These are phyloP conservation scores for Flaveria bidentis DNA, from an alignment of 129 eudicot genomes.

Conservation along the genomic window DNA sequence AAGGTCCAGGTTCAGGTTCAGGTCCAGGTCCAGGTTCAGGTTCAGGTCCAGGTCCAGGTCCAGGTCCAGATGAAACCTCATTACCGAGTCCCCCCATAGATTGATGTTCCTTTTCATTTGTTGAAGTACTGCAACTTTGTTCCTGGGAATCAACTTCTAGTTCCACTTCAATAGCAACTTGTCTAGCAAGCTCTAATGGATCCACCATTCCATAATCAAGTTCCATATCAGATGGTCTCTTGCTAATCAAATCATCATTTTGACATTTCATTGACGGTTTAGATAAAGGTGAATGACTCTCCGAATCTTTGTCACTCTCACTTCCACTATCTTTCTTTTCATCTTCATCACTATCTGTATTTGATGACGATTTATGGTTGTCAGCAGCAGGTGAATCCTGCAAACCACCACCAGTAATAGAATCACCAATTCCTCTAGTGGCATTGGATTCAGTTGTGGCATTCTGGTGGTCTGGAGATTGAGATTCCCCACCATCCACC, in stretches of 20 bases:
- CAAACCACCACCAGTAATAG: conserved; percentile 20
- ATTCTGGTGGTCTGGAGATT: conserved; percentile 24
- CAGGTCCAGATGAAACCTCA: conserved; percentile 32
- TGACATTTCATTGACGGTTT: conserved; percentile 19
- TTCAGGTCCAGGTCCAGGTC: conserved; percentile 17
- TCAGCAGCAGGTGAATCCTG: conserved; percentile 27
- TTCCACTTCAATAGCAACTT: conserved; percentile 81
- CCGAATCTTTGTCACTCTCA: conserved; percentile 38
- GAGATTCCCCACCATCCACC: conserved; percentile 35
- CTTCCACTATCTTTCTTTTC: conserved; percentile 27
- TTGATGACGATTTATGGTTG: conserved; percentile 35
- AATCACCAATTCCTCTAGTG: conserved; percentile 20
- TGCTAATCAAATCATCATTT: conserved; percentile 37
- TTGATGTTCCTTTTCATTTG: conserved; percentile 32
- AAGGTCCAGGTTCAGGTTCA: conserved; percentile 16
- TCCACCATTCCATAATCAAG: conserved; percentile 68
- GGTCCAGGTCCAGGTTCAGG: conserved; percentile 21
- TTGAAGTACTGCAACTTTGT: conserved; percentile 65
- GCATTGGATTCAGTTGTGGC: conserved; percentile 11
- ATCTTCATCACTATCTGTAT: conserved; percentile 40
- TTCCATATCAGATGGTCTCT: conserved; percentile 55
- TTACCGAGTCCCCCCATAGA: conserved; percentile 30
- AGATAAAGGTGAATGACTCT: conserved; percentile 33
- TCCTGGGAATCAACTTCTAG: conserved; percentile 67
- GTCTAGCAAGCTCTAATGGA: conserved; percentile 81